Evolutionary conservation across 805 yeast species (phyloP).

Genomic region (Candida jianshihensis): DNA sequence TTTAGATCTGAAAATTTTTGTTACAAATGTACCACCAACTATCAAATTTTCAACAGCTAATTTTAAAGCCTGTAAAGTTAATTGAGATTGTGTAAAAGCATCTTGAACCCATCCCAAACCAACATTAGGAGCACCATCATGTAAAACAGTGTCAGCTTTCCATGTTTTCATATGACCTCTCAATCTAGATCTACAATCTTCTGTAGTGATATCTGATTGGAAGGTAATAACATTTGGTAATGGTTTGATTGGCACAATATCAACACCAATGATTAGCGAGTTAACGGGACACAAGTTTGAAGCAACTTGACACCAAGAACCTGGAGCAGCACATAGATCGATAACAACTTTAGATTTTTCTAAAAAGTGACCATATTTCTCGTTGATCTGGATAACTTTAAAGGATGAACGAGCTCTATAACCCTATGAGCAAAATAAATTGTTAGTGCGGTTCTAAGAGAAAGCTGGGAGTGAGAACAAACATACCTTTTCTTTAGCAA

Average conservation of each 20-base stretch:
- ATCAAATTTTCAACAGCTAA: constrained; percentile 89
- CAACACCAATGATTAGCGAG: constrained; percentile 96
- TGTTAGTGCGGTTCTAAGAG: neutral
- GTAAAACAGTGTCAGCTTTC: constrained; percentile 97
- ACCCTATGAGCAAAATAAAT: constrained; percentile 37
- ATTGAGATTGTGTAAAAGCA: constrained; percentile 96
- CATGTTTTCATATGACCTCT: constrained; percentile 97
- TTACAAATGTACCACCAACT: constrained; percentile 92
- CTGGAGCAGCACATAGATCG: constrained; percentile 98
- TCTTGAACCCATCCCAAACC: constrained; percentile 99
- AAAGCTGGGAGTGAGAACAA: neutral
- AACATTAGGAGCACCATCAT: constrained; percentile 99
- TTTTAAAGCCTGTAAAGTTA: constrained; percentile 87
- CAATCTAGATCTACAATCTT: constrained; percentile 89
- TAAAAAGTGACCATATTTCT: constrained; percentile 90
- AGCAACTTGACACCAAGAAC: constrained; percentile 99
- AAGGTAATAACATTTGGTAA: constrained; percentile 91
- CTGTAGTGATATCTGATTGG: constrained; percentile 96
- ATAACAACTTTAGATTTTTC: constrained; percentile 94
- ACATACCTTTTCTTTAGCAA: constrained; percentile 81
- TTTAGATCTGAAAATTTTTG: constrained; percentile 96
- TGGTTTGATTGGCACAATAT: constrained; percentile 95
- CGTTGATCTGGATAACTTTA: constrained; percentile 90
- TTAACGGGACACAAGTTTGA: constrained; percentile 87
- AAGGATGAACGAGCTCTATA: constrained; percentile 98